Percentiles rank a stretch among this genome's conserved stretches.
phyloP scores from a whole-genome alignment of 371 early-diverging fungal genomes.

The Zopfochytrium polystomum region DNA sequence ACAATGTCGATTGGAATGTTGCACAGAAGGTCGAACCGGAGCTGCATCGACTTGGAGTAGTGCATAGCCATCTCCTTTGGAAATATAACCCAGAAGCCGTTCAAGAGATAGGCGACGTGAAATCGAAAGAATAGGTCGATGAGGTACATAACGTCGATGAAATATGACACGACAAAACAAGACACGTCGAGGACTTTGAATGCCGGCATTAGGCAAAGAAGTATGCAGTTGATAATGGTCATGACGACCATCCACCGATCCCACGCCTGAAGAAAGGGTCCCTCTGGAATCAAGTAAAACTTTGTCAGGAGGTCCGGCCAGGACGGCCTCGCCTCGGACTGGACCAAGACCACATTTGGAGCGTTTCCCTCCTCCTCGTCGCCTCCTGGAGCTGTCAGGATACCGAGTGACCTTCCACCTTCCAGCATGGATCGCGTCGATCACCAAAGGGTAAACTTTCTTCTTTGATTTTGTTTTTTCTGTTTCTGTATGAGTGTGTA shows the following conservation, averaged over 20 bases:
- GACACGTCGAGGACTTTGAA: constrained; percentile 33
- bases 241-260: constrained; percentile 39
- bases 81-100: constrained; percentile 53
- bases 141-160: constrained; percentile 43
- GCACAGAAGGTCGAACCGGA: constrained; percentile 39
- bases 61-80: constrained; percentile 49
- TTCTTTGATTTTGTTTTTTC: too few species aligned
- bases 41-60: constrained; percentile 37
- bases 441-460: too few species aligned
- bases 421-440: too few species aligned
- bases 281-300: constrained; percentile 49
- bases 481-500: too few species aligned
- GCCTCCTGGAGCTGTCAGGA: too few species aligned
- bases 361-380: too few species aligned
- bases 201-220: constrained; percentile 45
- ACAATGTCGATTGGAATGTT: constrained; percentile 46
- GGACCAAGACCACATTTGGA: too few species aligned
- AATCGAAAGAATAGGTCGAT: constrained; percentile 48
- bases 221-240: constrained; percentile 36
- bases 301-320: constrained; percentile 34
- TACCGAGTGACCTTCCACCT: too few species aligned
- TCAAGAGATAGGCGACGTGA: constrained; percentile 46
- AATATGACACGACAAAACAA: constrained; percentile 35
- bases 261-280: constrained; percentile 36
- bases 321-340: constrained; percentile 17